These are phyloP conservation scores for Mycosphaerella sp. DNA, from an alignment of 2,329 filamentous ascomycete species.

Conservation along the genomic window DNA sequence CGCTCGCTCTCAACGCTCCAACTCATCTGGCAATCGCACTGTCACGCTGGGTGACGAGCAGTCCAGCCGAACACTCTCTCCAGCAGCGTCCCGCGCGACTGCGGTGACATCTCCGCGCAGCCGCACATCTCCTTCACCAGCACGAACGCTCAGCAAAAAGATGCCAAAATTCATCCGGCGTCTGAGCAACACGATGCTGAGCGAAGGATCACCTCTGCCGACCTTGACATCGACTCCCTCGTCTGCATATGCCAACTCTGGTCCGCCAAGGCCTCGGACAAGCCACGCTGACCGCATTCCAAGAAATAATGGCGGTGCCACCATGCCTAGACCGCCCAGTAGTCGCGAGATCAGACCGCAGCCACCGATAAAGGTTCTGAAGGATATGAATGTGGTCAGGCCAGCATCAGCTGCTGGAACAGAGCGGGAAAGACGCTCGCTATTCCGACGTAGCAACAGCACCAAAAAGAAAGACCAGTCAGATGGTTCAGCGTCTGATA, in stretches of 20 bases:
- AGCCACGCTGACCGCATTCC: slow-evolving; percentile 17
- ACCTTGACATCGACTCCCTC: slow-evolving; percentile 21
- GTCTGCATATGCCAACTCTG: slow-evolving; percentile 15
- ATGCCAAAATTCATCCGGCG: slow-evolving; percentile 31
- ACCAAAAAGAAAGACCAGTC: slow-evolving; percentile 8
- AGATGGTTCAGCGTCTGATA: not conserved
- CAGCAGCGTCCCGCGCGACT: slow-evolving; percentile 7
- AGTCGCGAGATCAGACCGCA: slow-evolving; percentile 13
- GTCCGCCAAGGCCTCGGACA: slow-evolving; percentile 18
- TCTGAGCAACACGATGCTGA: slow-evolving; percentile 25
- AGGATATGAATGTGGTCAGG: slow-evolving; percentile 11
- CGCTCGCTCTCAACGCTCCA: slow-evolving; percentile 18
- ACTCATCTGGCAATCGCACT: slow-evolving; percentile 26
- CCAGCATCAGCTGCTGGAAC: slow-evolving; percentile 16
- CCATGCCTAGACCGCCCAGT: slow-evolving; percentile 9
- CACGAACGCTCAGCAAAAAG: slow-evolving; percentile 25
- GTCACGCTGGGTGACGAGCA: slow-evolving; percentile 18
- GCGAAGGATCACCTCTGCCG: slow-evolving; percentile 18
- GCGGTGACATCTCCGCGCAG: slow-evolving; percentile 12
- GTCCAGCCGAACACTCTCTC: slow-evolving; percentile 9
- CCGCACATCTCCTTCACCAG: slow-evolving; percentile 24
- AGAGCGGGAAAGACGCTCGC: slow-evolving; percentile 12
- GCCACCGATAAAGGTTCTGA: slow-evolving; percentile 13
- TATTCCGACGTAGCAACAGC: slow-evolving; percentile 21
- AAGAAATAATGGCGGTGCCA: slow-evolving; percentile 1